Base-by-base conservation (phyloP, 2,329 filamentous ascomycete genomes). In the Colletotrichum lini region DNA sequence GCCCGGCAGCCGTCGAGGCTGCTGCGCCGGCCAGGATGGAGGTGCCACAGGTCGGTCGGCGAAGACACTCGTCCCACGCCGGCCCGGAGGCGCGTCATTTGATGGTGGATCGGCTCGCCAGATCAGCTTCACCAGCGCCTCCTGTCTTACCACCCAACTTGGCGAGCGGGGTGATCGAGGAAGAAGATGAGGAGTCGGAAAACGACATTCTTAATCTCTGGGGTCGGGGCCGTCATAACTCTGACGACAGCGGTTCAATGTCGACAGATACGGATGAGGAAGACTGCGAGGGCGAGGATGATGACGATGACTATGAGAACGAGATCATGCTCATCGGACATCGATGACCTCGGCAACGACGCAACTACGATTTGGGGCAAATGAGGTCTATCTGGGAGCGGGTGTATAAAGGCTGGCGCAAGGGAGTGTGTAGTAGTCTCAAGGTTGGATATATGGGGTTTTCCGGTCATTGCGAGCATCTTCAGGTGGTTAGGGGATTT, bases 321-420 rank as follows among this genome's bases (percentile, higher is more conserved):
- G 83, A 86, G 62, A 87, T 90, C 63, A 76, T 84, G 53, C 79
- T 88, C 23, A 80, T 87, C 73, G 86, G 86, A 35, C 86, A 88
- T 74, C 78, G 84, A 66, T 87, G 78, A 81, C 42, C 16, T 26
- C 49, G 21, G 45, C 57, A 15, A 35, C 16, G 52, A 42, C 59
- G 50, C n/a, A 40, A 40, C 47, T 50, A 40, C 44, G 44, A 45
- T 12, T 35, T 58, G 38, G 45, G 49, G 52, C 67, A 52, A 52
- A 71, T 54, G 53, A 71, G 49, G 50, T 44, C 15, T 21, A 61
- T 49, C 52, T 45, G 47, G 50, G n/a, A 54, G 38, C n/a, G 44
- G 23, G 38, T 38, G 38, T 40, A 54, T 44, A 52, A 61, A 68
- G 58, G 40, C n/a, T 40, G 65, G 68, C 65, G 68, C 42, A 69